Conservation (phyloP, 208 protist species). For the Acanthamoeba divionensis region DNA sequence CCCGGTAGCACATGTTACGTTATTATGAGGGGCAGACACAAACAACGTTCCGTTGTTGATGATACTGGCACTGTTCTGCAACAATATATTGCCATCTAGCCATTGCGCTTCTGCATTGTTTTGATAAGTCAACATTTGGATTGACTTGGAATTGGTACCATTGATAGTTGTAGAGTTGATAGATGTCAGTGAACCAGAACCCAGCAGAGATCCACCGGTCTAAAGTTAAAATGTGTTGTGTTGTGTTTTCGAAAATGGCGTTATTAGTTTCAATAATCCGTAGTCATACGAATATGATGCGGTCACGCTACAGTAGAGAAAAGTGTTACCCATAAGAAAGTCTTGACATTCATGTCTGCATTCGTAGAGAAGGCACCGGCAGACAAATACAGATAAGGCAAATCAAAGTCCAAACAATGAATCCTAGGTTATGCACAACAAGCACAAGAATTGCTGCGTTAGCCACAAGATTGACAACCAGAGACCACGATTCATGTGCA, state of each 20-base stretch:
- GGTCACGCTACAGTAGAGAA: no score
- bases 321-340: constrained; percentile 16
- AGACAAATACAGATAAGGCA: background rate
- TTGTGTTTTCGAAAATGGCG: no score
- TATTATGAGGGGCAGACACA: no score
- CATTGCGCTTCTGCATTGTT: background rate
- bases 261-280: no score
- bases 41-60: background rate
- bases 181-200: background rate
- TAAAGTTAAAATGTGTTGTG: no score
- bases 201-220: background rate
- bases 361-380: constrained; percentile 39
- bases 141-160: background rate
- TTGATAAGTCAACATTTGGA: background rate
- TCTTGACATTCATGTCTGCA: background rate
- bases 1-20: background rate
- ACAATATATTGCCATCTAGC: background rate
- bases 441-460: no score
- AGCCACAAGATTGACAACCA: no score
- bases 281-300: no score
- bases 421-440: no score
- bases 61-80: background rate
- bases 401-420: constrained; percentile 19
- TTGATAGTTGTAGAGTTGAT: background rate
- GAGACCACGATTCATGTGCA: no score